These are phyloP conservation scores for Neoboletus subvelutipes DNA, from an alignment of 768 basidiomycete genomes.

Conservation along the genomic window DNA sequence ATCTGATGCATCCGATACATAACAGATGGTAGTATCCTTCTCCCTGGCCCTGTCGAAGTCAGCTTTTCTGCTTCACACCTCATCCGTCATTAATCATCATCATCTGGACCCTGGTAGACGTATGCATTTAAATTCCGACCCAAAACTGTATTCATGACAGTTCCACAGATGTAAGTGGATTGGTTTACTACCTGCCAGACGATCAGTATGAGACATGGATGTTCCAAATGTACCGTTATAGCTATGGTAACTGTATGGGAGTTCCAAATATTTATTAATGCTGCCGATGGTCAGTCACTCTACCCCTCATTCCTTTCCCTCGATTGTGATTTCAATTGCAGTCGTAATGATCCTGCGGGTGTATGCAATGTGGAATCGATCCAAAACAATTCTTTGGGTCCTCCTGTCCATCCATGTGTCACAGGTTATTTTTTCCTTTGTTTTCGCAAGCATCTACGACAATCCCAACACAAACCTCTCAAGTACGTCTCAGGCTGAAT, in stretches of 20 bases:
- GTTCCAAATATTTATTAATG: conserved; percentile 2
- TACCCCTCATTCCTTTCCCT: not conserved
- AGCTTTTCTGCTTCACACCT: too few species aligned
- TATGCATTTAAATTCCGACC: too few species aligned
- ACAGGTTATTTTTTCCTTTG: not conserved
- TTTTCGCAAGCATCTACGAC: not conserved
- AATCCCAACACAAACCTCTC: not conserved
- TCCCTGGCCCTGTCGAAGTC: too few species aligned
- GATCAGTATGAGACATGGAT: not conserved
- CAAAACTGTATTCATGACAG: too few species aligned
- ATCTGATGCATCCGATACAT: too few species aligned
- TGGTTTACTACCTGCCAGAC: too few species aligned
- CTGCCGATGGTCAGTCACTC: not conserved
- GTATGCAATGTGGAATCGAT: not conserved
- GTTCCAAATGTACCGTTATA: not conserved
- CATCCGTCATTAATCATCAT: too few species aligned
- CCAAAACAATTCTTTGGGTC: not conserved
- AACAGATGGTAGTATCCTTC: too few species aligned
- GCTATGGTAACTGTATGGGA: not conserved
- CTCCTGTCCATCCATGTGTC: not conserved
- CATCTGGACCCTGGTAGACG: too few species aligned
- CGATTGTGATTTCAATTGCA: not conserved
- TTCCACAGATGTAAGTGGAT: not conserved
- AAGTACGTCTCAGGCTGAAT: not conserved
- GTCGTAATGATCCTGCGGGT: not conserved